phyloP scores from a whole-genome alignment of 768 basidiomycete genomes.

The Hydnomerulius pinastri region DNA sequence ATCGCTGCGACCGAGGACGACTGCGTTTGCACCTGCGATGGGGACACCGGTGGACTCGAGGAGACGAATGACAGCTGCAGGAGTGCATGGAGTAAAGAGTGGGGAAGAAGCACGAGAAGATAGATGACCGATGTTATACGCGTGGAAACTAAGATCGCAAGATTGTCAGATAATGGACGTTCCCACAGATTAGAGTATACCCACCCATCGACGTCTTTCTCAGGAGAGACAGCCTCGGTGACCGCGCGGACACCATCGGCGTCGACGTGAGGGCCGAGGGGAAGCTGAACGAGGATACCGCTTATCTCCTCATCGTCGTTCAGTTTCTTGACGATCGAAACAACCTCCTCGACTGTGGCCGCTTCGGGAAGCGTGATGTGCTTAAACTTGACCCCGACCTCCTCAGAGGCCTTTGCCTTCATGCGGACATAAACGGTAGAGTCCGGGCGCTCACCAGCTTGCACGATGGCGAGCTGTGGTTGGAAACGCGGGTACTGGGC shows the following conservation, averaged over 20 bases:
- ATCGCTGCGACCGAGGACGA: conserved; percentile 95
- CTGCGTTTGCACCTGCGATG: conserved; percentile 78
- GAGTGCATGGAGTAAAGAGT: conserved; percentile 93
- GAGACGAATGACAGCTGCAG: conserved; percentile 87
- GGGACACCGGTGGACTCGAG: conserved; percentile 83
- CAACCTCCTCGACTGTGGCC: conserved; percentile 71
- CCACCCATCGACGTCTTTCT: conserved; percentile 97
- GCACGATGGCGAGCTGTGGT: conserved; percentile 88
- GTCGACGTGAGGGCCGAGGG: conserved; percentile 80
- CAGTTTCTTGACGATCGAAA: conserved; percentile 74
- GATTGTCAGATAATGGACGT: conserved; percentile 1
- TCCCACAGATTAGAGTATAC: conserved; percentile 24
- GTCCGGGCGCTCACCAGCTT: conserved; percentile 91
- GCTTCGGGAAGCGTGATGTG: conserved; percentile 76
- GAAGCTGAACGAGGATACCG: conserved; percentile 95
- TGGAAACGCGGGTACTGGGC: conserved; percentile 82
- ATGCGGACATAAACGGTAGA: conserved; percentile 93
- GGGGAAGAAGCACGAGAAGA: conserved; percentile 88
- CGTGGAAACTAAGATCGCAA: conserved; percentile 74
- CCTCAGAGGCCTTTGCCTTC: conserved; percentile 95
- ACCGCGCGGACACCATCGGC: conserved; percentile 84
- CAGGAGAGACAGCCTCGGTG: conserved; percentile 91
- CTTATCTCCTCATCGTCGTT: conserved; percentile 81
- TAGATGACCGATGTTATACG: conserved; percentile 96
- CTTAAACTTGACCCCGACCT: conserved; percentile 86